A percentile compares a stretch with the other conserved stretches of the same genome.
Evolutionary conservation across 306 rosid species (phyloP).

Genomic region (Macrotyloma uniflorum): DNA sequence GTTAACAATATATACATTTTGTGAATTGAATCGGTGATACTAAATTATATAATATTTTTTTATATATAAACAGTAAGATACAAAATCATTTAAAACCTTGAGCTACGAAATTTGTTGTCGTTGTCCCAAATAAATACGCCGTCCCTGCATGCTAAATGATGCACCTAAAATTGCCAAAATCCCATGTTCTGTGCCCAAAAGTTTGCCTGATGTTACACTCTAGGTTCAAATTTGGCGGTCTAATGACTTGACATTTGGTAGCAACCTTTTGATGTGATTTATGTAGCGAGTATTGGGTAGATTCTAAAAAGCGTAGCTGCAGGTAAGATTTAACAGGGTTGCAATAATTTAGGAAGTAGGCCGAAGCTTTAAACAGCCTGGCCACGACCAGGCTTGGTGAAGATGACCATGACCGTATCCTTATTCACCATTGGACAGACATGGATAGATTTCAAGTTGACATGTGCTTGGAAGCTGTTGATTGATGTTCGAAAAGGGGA

Average conservation of each 20-base stretch:
- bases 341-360: slow-evolving; percentile 15
- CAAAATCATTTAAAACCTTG: too few species aligned
- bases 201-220: slow-evolving; percentile 14
- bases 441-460: too few species aligned
- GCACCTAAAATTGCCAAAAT: neutral
- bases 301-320: neutral
- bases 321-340: neutral
- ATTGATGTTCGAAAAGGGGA: too few species aligned
- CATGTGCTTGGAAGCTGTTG: too few species aligned
- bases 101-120: neutral
- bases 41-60: too few species aligned
- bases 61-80: too few species aligned
- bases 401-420: too few species aligned
- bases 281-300: neutral
- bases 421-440: too few species aligned
- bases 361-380: slow-evolving; percentile 27
- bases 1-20: too few species aligned
- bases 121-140: neutral
- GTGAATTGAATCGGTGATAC: too few species aligned
- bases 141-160: slow-evolving; percentile 11
- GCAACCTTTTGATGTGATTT: slow-evolving; percentile 1
- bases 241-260: neutral
- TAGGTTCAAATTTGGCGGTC: neutral
- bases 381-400: neutral
- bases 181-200: slow-evolving; percentile 18